Conservation (phyloP, 257 asterid genomes). For the Linderniella brevidens region DNA sequence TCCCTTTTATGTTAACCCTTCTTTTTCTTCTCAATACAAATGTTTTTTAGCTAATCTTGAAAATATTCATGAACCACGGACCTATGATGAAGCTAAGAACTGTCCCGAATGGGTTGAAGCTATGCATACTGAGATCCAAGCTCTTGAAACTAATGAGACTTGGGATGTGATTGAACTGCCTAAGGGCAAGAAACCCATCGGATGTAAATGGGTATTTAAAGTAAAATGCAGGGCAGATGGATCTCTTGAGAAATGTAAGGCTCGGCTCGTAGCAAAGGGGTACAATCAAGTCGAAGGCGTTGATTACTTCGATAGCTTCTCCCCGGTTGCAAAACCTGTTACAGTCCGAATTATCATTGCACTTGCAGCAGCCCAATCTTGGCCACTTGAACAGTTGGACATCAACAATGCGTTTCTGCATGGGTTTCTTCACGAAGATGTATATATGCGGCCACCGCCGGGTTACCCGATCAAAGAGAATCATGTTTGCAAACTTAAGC, state of each 20-base stretch:
- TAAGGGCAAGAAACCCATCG: no score
- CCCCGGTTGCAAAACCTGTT: not conserved
- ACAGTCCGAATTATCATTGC: not conserved
- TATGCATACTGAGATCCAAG: not conserved
- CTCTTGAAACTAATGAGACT: not conserved
- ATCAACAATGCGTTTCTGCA: not conserved
- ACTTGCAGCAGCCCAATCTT: not conserved
- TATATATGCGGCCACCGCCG: not conserved
- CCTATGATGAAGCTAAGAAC: not conserved
- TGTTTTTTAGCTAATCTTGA: not conserved
- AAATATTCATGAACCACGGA: not conserved
- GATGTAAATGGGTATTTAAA: no score
- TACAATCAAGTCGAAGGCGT: not conserved
- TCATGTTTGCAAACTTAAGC: not conserved
- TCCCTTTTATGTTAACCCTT: no score
- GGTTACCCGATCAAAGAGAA: not conserved
- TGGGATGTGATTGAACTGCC: not conserved
- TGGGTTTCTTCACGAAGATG: not conserved
- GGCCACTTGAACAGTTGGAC: not conserved
- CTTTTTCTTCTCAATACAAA: not conserved
- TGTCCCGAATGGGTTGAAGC: not conserved
- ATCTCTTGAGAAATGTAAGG: not conserved
- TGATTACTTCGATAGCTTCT: not conserved
- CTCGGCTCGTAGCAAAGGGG: conserved; percentile 1
- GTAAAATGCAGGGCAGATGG: not conserved